Evolutionary conservation across 345 rosid species (phyloP), one percentile per base, ranked within the genome.

Genomic region (Hibiscus trionum): DNA sequence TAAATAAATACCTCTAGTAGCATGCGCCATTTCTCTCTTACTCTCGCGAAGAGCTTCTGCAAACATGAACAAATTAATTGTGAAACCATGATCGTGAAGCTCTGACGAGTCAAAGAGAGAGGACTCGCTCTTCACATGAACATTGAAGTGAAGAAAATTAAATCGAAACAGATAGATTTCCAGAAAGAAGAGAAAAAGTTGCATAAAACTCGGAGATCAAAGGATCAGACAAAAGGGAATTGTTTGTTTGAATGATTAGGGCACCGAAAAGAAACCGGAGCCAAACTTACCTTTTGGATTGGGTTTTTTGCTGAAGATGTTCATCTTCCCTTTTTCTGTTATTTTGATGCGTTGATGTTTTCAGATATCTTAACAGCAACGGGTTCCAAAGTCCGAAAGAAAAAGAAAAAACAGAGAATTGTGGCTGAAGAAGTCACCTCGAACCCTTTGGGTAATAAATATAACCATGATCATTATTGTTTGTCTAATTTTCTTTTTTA

Each of bases 11-110:
- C 98, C 98, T 88, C 98, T 86, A 11, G 93, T 88, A 73, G 98
- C 97, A 70, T 88, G 84, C 72, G 86, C 80, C 97, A 94, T 87
- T 81, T 91, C 96, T 75, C 93, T 82, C 76, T 90, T 94, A 74
- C 97, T 94, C 87, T 88, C 91, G 19, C 97, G 83, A 77, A 94
- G 91, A 52, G 81, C 94, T 87, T 91, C 98, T 93, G 90, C 82
- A 77, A 73, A 44, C 11, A 15, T 74, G 47, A 11, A 4, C 4
- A 27, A 49, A 11, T 3, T 7, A 67, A 27, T 17, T 27, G 17
- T 24, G 44, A 50, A 49, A 59, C 42, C 76, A 52, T 8, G 72
- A 69, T 6, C 35, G 46, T 58, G 16, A 52, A 21, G 50, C 33
- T 58, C 24, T 0, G 37, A 11, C 7, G 33, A 27, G 26, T 21